Evolutionary conservation across 768 basidiomycete genomes (phyloP).

Genomic region (Glaciozyma martinii): DNA sequence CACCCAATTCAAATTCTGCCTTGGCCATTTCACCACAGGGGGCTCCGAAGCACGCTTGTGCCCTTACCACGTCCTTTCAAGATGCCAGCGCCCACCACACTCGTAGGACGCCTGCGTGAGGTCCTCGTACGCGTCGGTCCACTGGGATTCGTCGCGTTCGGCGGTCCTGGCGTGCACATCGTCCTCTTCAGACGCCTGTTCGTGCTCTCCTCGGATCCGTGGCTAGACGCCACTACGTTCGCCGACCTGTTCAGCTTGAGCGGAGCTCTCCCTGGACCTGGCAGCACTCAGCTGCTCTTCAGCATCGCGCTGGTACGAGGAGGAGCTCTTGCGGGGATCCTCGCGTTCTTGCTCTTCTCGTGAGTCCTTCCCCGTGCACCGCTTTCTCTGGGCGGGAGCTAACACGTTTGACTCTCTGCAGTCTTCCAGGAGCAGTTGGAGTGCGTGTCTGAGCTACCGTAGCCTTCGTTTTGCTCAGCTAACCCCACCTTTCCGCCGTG

Average conservation of each 20-base stretch:
- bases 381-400: neutral
- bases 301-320: conserved; percentile 1
- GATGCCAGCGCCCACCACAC: too few relatives aligned
- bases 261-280: conserved; percentile 49
- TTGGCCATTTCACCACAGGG: too few relatives aligned
- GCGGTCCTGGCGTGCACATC: conserved; percentile 16
- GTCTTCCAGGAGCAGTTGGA: conserved; percentile 45
- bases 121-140: neutral
- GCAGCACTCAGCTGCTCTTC: conserved; percentile 23
- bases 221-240: conserved; percentile 14
- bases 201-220: neutral
- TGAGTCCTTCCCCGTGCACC: neutral
- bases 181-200: conserved; percentile 4
- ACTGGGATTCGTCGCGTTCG: conserved; percentile 19
- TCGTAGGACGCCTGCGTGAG: neutral
- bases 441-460: neutral
- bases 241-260: conserved; percentile 46
- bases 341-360: conserved; percentile 15
- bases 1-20: too few relatives aligned
- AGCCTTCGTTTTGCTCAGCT: too few relatives aligned
- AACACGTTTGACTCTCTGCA: conserved; percentile 1
- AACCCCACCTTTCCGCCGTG: neutral
- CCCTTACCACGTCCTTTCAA: too few relatives aligned
- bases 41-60: too few relatives aligned
- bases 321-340: conserved; percentile 2